Percentiles rank a stretch among this genome's conserved stretches.
Conservation (phyloP, 257 asterid genomes). For the Fraxinus quadrangulata region DNA sequence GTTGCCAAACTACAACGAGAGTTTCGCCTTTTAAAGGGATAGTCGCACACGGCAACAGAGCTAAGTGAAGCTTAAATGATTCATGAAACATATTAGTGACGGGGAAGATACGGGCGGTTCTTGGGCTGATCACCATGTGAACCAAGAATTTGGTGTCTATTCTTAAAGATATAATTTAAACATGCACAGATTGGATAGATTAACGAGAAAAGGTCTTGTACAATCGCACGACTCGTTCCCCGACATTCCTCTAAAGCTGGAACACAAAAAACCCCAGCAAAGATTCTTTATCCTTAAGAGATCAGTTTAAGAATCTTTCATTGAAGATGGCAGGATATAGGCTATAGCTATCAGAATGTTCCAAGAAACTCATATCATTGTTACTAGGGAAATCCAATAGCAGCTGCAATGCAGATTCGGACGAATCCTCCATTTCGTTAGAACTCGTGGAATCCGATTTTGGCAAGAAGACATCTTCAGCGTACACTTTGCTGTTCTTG, state of each 20-base stretch:
- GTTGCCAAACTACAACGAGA: not conserved
- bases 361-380: constrained; percentile 94
- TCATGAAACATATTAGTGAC: no score
- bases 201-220: not conserved
- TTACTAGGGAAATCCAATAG: constrained; percentile 71
- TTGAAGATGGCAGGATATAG: constrained; percentile 35
- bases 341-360: constrained; percentile 34
- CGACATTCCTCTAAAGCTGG: not conserved
- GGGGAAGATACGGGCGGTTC: no score
- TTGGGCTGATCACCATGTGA: no score
- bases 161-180: no score
- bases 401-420: constrained; percentile 77
- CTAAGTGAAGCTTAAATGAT: no score
- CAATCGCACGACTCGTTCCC: not conserved
- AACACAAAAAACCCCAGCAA: not conserved
- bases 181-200: not conserved
- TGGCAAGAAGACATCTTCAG: constrained; percentile 26
- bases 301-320: constrained; percentile 21
- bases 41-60: not conserved
- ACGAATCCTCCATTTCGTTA: constrained; percentile 64
- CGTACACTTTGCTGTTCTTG: constrained; percentile 20
- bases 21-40: not conserved
- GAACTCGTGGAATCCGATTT: constrained; percentile 49
- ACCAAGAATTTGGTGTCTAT: no score
- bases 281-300: not conserved